Evolutionary conservation across 2,329 filamentous ascomycete species (phyloP).

Genomic region (Ceratocystis papillata): DNA sequence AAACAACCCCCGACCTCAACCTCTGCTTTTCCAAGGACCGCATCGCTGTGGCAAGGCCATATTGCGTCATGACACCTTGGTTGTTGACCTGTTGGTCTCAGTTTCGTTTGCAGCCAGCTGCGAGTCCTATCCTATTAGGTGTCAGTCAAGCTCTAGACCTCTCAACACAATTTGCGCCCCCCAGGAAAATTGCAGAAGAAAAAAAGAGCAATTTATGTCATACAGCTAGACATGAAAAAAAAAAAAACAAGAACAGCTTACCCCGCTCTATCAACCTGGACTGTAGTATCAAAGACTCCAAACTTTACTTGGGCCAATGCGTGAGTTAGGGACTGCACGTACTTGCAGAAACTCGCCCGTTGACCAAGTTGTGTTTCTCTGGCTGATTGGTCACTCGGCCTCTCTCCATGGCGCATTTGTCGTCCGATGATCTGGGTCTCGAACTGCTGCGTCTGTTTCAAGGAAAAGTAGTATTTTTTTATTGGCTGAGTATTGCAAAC

Average conservation of each 20-base stretch:
- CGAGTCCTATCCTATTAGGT: background rate
- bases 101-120: background rate
- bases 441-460: too few relatives aligned
- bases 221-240: too few relatives aligned
- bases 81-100: background rate
- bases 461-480: too few relatives aligned
- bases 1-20: background rate
- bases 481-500: too few relatives aligned
- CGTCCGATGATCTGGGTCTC: too few relatives aligned
- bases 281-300: too few relatives aligned
- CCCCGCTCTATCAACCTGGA: background rate
- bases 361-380: background rate
- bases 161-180: background rate
- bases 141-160: background rate
- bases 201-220: background rate
- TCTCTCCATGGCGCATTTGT: too few relatives aligned
- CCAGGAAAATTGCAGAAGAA: background rate
- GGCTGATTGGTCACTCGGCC: too few relatives aligned
- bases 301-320: too few relatives aligned
- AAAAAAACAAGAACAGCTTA: background rate
- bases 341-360: constrained; percentile 1
- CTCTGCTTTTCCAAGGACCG: background rate
- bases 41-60: too few relatives aligned
- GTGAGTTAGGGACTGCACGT: background rate
- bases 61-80: background rate